Evolutionary conservation across 495 filamentous ascomycete genomes (phyloP), one percentile per base, ranked within the genome.

Genomic region (Aspergillus carlsbadensis): DNA sequence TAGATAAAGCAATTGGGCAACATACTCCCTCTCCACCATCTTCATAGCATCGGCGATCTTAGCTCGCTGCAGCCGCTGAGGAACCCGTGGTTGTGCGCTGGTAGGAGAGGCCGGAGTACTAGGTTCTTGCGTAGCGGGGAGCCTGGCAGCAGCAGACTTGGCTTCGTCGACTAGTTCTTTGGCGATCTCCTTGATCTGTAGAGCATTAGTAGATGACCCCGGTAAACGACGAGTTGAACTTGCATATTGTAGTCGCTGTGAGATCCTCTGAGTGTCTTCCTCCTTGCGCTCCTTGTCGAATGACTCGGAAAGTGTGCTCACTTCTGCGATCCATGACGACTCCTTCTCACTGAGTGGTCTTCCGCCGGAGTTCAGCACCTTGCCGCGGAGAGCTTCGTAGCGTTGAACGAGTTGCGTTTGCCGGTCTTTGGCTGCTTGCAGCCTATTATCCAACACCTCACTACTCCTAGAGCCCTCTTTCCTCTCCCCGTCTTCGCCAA

Each of bases 291-390:
- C 41, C 39, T 67, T 52, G 15, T 53, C 59, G 20, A 79, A 60
- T 6, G 70, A 74, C 21, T 64, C 63, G 3, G 70, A 69, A 40
- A 90, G 54, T 11, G 68, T 57, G 20, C 80, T 70, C 21, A 92
- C 82, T 63, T 92, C 89, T 5, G 77, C 76, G 1, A 81, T 63
- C 84, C 85, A 92, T 0, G 81, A 77, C 65, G 74, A 81, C 65
- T 92, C 89, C 66, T 84, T 88, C 52, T 88, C 85, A 67, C 87
- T 92, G 35, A 96, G 71, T 51, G 87, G 82, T 10, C 82, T 78
- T 18, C 80, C 84, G 15, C 73, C 77, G 10, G 73, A 71, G 62
- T 81, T 81, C 36, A 78, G 71, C 34, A 90, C 72, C 62, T 79
- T 87, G 61, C 74, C 81, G 35, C 81, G 76, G 50, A 96, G 58